Percentiles rank a stretch among this genome's conserved stretches.
These are phyloP conservation scores for Mimosa pudica DNA, from an alignment of 306 rosid species.

Conservation along the genomic window DNA sequence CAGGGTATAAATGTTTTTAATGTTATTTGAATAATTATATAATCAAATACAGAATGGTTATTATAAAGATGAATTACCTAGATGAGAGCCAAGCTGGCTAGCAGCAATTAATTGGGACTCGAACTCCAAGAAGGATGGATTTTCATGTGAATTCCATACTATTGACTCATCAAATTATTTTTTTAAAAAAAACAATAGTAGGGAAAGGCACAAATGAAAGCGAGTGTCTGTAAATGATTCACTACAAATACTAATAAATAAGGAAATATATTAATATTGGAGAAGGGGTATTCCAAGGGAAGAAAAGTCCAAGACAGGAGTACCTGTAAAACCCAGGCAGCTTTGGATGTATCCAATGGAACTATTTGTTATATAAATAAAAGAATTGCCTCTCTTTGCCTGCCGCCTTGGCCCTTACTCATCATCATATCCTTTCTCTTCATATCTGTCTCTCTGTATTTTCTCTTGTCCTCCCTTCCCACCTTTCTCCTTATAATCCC, in stretches of 20 bases:
- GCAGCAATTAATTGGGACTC: not conserved
- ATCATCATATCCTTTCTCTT: no score
- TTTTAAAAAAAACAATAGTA: not conserved
- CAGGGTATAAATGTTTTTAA: no score
- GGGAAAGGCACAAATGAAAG: not conserved
- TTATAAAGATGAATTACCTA: not conserved
- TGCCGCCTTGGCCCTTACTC: constrained; percentile 53
- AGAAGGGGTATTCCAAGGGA: constrained; percentile 40
- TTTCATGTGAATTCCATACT: not conserved
- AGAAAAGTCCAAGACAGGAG: constrained; percentile 42
- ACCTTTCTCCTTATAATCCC: constrained; percentile 26
- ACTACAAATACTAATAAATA: not conserved
- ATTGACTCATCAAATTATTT: not conserved
- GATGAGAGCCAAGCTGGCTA: not conserved
- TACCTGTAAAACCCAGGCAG: constrained; percentile 61
- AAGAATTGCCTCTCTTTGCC: constrained; percentile 14
- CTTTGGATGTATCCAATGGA: constrained; percentile 60
- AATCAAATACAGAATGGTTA: not conserved
- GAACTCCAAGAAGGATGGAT: not conserved
- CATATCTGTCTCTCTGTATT: constrained; percentile 38
- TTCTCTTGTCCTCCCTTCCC: constrained; percentile 45
- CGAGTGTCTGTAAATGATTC: not conserved
- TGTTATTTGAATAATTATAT: not conserved
- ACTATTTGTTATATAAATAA: constrained; percentile 22
- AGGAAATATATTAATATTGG: not conserved